Conservation (phyloP, 2,329 filamentous ascomycete genomes). For the Cercospora zeae-maydis region DNA sequence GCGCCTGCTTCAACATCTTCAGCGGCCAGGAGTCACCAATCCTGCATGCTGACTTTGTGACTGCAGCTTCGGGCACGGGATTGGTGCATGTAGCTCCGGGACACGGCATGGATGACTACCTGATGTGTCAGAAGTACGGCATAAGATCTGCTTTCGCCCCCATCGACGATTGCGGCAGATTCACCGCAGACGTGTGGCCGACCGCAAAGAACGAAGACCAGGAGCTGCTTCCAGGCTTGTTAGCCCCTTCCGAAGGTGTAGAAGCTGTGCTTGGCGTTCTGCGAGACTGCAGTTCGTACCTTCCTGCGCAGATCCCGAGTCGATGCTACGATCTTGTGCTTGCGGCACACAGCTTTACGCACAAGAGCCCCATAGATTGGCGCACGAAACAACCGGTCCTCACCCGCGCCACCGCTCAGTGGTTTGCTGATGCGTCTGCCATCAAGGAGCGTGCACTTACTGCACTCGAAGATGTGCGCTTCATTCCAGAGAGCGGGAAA, state of each 20-base stretch:
- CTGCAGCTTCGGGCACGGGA: slow-evolving; percentile 83
- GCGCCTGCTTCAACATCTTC: slow-evolving; percentile 32
- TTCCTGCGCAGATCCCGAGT: slow-evolving; percentile 6
- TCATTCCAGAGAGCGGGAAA: slow-evolving; percentile 72
- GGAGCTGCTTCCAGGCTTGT: slow-evolving; percentile 61
- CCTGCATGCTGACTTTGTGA: slow-evolving; percentile 83
- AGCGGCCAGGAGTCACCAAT: slow-evolving; percentile 56
- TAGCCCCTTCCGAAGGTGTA: slow-evolving; percentile 68
- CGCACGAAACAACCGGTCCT: slow-evolving; percentile 90
- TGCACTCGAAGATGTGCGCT: slow-evolving; percentile 68
- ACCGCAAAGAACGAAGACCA: slow-evolving; percentile 43
- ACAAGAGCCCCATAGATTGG: slow-evolving; percentile 99
- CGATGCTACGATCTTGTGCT: slow-evolving; percentile 53
- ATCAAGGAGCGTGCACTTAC: slow-evolving; percentile 73
- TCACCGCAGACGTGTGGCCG: slow-evolving; percentile 75
- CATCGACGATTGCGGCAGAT: slow-evolving; percentile 75
- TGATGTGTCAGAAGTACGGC: slow-evolving; percentile 66
- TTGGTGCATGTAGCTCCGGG: slow-evolving; percentile 93
- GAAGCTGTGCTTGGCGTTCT: slow-evolving; percentile 68
- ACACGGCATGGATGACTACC: slow-evolving; percentile 95
- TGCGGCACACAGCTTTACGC: slow-evolving; percentile 65
- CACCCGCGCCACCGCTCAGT: slow-evolving; percentile 87
- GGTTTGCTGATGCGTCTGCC: slow-evolving; percentile 87
- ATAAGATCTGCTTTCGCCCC: slow-evolving; percentile 72
- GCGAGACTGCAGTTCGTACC: slow-evolving; percentile 36